Conservation (phyloP, 306 rosid species). For the Crataegus laevigata region DNA sequence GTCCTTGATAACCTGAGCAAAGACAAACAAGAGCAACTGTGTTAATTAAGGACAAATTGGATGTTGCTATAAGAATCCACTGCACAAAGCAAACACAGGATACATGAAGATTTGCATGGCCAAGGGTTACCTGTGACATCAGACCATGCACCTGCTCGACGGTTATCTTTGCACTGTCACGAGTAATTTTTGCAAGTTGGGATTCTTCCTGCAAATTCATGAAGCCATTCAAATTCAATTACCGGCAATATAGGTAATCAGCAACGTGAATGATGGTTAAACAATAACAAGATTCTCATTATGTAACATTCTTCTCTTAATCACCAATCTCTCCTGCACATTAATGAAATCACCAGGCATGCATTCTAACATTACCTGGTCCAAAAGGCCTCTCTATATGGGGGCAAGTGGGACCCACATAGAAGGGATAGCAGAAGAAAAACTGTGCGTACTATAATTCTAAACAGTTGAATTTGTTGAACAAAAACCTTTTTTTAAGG, state of each 20-base stretch:
- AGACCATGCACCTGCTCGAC: conserved; percentile 96
- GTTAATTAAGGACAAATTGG: conserved; percentile 5
- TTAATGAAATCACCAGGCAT: neutral
- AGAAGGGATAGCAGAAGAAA: neutral
- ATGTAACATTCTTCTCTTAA: neutral
- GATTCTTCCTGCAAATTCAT: conserved; percentile 73
- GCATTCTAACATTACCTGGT: neutral
- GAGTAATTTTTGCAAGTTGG: conserved; percentile 83
- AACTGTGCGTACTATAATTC: neutral
- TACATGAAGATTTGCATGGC: neutral
- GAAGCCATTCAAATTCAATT: conserved; percentile 5
- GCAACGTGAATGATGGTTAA: neutral
- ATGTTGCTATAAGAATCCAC: neutral
- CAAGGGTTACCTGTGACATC: conserved; percentile 77
- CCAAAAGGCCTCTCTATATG: neutral
- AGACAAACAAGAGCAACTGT: neutral
- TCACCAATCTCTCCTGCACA: neutral
- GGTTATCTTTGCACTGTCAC: conserved; percentile 88
- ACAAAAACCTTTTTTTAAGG: neutral
- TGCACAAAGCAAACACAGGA: conserved; percentile 1
- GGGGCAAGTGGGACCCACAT: neutral
- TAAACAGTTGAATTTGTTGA: neutral
- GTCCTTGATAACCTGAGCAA: conserved; percentile 81
- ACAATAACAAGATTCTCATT: neutral
- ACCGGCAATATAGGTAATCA: neutral